Conservation (phyloP, 306 rosid species). For the Senna siamea region DNA sequence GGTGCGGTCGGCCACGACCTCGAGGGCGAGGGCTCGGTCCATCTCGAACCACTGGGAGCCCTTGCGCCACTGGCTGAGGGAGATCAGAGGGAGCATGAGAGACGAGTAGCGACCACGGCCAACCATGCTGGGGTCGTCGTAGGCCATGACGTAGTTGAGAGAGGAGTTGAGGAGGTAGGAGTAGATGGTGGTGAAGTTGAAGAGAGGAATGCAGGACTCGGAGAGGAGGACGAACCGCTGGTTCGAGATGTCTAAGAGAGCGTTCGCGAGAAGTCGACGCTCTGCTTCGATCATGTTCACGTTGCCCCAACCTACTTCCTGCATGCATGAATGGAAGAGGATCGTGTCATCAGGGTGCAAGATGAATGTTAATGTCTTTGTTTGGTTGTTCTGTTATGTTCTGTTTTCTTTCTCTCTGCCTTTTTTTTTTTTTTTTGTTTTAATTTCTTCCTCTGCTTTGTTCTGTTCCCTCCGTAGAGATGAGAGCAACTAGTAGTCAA, state of each 20-base stretch:
- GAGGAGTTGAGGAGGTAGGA: slow-evolving; percentile 59
- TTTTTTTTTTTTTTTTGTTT: too few species aligned
- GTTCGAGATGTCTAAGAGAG: slow-evolving; percentile 86
- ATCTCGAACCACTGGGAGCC: slow-evolving; percentile 93
- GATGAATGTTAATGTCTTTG: too few species aligned
- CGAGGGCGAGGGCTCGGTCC: slow-evolving; percentile 58
- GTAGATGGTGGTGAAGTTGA: slow-evolving; percentile 75
- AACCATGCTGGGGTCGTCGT: slow-evolving; percentile 51
- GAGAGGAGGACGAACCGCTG: slow-evolving; percentile 75
- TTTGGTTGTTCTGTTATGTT: too few species aligned
- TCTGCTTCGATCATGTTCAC: slow-evolving; percentile 85
- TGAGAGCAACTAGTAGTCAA: not conserved
- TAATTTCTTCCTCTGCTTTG: slow-evolving; percentile 26
- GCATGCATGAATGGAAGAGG: slow-evolving; percentile 4
- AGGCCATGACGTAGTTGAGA: slow-evolving; percentile 50
- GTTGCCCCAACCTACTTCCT: slow-evolving; percentile 80
- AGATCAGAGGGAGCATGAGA: slow-evolving; percentile 56
- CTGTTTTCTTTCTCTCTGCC: too few species aligned
- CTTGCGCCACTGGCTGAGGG: slow-evolving; percentile 67
- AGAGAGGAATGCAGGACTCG: slow-evolving; percentile 80
- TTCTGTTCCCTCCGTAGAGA: not conserved
- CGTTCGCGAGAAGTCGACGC: slow-evolving; percentile 77
- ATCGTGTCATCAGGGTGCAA: too few species aligned
- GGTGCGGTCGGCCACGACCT: slow-evolving; percentile 57
- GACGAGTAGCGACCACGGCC: slow-evolving; percentile 67